phyloP scores from a whole-genome alignment of 345 rosid species.

The Cardamine chenopodiifolia region DNA sequence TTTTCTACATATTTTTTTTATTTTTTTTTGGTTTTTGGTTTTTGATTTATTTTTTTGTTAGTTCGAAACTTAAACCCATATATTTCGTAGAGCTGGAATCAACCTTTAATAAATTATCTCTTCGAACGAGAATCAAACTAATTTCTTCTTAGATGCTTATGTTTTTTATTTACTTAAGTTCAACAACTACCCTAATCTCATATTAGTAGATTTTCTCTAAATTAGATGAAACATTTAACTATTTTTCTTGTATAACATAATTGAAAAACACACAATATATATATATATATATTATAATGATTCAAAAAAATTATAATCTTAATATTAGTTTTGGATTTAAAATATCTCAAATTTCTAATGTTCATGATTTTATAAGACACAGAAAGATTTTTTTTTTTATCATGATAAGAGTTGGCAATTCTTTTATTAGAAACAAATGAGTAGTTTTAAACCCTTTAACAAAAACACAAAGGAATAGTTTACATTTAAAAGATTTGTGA shows the following conservation, averaged over 20 bases:
- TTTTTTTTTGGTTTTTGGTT: too few relatives aligned
- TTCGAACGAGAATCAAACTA: too few relatives aligned
- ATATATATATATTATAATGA: neutral
- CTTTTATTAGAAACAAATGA: neutral
- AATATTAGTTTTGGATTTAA: neutral
- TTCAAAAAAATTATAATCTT: neutral
- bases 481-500: slow-evolving; percentile 23
- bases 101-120: too few relatives aligned
- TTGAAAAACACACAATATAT: neutral
- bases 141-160: too few relatives aligned
- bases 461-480: slow-evolving; percentile 3
- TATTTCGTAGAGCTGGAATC: too few relatives aligned
- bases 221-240: neutral
- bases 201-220: neutral
- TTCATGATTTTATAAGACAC: neutral
- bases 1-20: too few relatives aligned
- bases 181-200: too few relatives aligned
- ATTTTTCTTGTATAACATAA: neutral
- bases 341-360: neutral
- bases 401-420: neutral
- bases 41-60: too few relatives aligned
- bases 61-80: too few relatives aligned
- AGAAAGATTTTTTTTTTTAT: neutral
- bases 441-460: too few relatives aligned
- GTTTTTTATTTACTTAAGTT: too few relatives aligned